phyloP scores from a whole-genome alignment of 139 green algal species.

The Desmodesmus armatus region DNA sequence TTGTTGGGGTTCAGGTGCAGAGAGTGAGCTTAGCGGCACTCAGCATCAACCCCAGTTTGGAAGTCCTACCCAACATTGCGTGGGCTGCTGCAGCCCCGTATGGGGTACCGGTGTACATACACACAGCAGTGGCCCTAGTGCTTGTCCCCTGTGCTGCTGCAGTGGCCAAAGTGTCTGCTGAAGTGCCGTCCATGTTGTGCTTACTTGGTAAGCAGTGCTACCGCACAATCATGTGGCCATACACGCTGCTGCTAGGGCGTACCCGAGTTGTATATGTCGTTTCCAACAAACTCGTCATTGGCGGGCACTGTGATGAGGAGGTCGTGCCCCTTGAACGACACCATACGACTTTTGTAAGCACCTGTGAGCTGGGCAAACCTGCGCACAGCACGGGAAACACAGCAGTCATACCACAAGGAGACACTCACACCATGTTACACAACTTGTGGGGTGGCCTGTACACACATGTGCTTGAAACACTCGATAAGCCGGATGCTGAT shows the following conservation, averaged over 20 bases:
- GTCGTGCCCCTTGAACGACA: constrained; percentile 8
- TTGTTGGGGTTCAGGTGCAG: background rate
- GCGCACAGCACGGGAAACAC: too few relatives aligned
- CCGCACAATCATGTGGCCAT: background rate
- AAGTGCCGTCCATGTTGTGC: too few relatives aligned
- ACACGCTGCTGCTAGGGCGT: background rate
- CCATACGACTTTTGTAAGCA: too few relatives aligned
- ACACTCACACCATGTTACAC: too few relatives aligned
- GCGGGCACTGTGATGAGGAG: background rate
- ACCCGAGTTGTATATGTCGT: too few relatives aligned
- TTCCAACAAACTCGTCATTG: constrained; percentile 10
- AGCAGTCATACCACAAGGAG: too few relatives aligned
- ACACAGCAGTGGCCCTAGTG: background rate
- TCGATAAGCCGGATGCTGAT: too few relatives aligned
- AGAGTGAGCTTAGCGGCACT: background rate
- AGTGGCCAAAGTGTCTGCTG: too few relatives aligned
- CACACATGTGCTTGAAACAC: too few relatives aligned
- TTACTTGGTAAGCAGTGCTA: background rate
- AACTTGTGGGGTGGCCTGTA: too few relatives aligned
- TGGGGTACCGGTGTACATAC: background rate
- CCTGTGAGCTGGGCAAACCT: too few relatives aligned
- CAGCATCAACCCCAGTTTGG: background rate
- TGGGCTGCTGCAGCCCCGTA: background rate
- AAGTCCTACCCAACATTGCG: background rate
- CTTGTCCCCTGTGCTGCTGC: background rate